phyloP scores from a whole-genome alignment of 441 rosid genomes.

The Dalechampia spathulata region DNA sequence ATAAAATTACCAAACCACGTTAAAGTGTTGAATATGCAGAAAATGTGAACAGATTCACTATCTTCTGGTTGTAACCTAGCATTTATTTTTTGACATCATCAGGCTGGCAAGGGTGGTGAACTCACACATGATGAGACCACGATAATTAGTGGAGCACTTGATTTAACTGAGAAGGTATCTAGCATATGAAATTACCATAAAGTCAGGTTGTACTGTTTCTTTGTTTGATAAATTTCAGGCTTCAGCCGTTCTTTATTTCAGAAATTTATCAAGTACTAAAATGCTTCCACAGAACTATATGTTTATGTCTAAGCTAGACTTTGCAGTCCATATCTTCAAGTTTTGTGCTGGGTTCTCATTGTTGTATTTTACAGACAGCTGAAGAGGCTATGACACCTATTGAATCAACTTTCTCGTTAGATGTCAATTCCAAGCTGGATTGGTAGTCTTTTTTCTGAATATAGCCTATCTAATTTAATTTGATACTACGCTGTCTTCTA shows the following conservation, averaged over 20 bases:
- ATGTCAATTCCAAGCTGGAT: constrained; percentile 91
- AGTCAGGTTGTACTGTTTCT: background rate
- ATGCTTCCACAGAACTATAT: background rate
- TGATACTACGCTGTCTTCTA: background rate
- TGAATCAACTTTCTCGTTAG: constrained; percentile 87
- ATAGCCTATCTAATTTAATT: background rate
- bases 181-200: constrained; percentile 5
- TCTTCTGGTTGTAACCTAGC: constrained; percentile 4
- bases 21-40: constrained; percentile 2
- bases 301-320: background rate
- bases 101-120: constrained; percentile 99
- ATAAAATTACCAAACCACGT: background rate
- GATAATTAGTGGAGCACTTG: constrained; percentile 94
- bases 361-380: constrained; percentile 58
- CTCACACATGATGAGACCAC: constrained; percentile 98
- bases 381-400: constrained; percentile 99
- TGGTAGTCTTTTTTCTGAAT: constrained; percentile 45
- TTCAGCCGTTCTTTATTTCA: background rate
- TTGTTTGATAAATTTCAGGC: background rate
- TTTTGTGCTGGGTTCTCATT: constrained; percentile 4
- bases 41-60: constrained; percentile 3
- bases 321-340: background rate
- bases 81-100: constrained; percentile 14
- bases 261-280: background rate
- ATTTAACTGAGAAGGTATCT: constrained; percentile 90